Conservation (phyloP, 192 early-diverging fungal species). For the Dissophora globulifera region DNA sequence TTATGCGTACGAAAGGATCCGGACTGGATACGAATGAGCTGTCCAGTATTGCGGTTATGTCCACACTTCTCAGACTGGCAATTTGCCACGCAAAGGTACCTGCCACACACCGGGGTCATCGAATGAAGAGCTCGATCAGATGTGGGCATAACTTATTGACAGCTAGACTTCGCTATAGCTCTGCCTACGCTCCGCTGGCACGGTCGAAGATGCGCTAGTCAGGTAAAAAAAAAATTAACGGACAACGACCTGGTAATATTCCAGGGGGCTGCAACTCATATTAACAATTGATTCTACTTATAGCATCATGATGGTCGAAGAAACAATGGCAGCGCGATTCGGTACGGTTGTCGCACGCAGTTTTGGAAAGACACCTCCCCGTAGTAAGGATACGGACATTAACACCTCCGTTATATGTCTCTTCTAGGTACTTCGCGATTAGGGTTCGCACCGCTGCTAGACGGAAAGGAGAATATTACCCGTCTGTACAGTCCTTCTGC, state of each 20-base stretch:
- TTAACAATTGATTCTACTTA: neutral
- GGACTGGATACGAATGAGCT: constrained; percentile 13
- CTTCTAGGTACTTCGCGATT: constrained; percentile 32
- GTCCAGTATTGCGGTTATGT: constrained; percentile 29
- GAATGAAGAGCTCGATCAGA: too few species aligned
- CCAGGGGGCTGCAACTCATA: neutral
- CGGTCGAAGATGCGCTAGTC: constrained; percentile 32
- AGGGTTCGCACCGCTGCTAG: constrained; percentile 30
- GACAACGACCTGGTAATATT: neutral
- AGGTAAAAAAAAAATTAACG: too few species aligned
- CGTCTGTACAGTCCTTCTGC: constrained; percentile 9
- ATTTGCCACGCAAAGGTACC: constrained; percentile 46
- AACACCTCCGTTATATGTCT: too few species aligned
- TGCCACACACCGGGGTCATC: too few species aligned
- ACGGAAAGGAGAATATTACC: constrained; percentile 41
- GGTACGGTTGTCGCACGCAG: constrained; percentile 17
- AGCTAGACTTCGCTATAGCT: too few species aligned
- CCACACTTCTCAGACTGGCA: constrained; percentile 27
- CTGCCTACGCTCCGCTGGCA: constrained; percentile 17
- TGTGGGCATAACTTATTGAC: too few species aligned
- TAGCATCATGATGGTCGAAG: constrained; percentile 49
- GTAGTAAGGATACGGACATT: too few species aligned
- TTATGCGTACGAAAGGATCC: constrained; percentile 21
- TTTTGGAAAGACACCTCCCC: too few species aligned
- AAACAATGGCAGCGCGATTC: constrained; percentile 41